Conservation (phyloP, 2,329 filamentous ascomycete species). For the Thielaviopsis punctulata region DNA sequence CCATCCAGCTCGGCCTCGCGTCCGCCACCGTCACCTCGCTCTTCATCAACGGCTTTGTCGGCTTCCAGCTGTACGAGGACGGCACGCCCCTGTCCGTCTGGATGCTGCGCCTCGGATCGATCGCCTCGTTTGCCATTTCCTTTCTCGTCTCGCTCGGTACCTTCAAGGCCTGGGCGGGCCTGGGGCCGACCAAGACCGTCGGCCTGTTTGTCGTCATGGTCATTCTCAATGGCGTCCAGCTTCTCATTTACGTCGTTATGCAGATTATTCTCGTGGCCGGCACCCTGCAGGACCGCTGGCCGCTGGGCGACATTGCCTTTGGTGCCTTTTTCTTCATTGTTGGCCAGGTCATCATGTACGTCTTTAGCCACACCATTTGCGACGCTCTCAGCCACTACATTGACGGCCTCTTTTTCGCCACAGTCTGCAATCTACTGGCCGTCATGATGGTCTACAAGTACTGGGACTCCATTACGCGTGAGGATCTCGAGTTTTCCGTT, state of each 20-base stretch:
- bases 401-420: constrained; percentile 87
- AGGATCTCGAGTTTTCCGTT: constrained; percentile 96
- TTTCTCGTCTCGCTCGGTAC: constrained; percentile 81
- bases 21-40: constrained; percentile 79
- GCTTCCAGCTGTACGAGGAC: constrained; percentile 96
- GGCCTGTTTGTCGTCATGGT: constrained; percentile 87
- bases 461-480: constrained; percentile 97
- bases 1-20: constrained; percentile 66
- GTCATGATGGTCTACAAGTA: constrained; percentile 99
- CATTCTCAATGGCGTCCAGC: constrained; percentile 71
- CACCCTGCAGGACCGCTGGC: constrained; percentile 90
- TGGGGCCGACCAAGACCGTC: constrained; percentile 70
- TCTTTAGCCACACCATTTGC: constrained; percentile 74
- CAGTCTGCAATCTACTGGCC: constrained; percentile 77
- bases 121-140: constrained; percentile 68
- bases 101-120: constrained; percentile 66
- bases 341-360: constrained; percentile 85
- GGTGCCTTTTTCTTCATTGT: constrained; percentile 81
- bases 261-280: constrained; percentile 78
- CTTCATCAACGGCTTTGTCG: constrained; percentile 93
- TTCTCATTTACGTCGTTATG: constrained; percentile 72
- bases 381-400: constrained; percentile 74
- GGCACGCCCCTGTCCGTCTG: constrained; percentile 86
- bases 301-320: constrained; percentile 77
- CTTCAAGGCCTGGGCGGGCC: constrained; percentile 78